Conservation (phyloP, 1,284 basidiomycete genomes). For the Sparassis latifolia region DNA sequence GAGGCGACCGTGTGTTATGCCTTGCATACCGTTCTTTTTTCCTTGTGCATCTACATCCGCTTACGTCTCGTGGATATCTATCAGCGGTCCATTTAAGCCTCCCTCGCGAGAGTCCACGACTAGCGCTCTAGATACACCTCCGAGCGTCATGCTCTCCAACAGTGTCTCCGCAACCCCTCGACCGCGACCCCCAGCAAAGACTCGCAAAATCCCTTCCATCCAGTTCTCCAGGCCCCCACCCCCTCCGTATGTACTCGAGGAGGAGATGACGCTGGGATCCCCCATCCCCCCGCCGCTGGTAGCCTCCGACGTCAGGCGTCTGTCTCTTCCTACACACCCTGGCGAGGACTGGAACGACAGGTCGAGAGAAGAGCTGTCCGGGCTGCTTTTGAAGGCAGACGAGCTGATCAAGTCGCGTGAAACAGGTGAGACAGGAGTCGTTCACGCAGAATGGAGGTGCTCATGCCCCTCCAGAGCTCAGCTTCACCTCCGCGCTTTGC, state of each 20-base stretch:
- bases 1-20: no score
- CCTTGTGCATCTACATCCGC: no score
- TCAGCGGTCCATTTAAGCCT: no score
- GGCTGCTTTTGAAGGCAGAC: slow-evolving; percentile 61
- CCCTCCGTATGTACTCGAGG: slow-evolving; percentile 41
- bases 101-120: no score
- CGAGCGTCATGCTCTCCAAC: slow-evolving; percentile 38
- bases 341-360: slow-evolving; percentile 46
- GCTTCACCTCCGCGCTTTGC: slow-evolving; percentile 57
- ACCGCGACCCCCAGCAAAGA: slow-evolving; percentile 55
- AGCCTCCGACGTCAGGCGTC: slow-evolving; percentile 11
- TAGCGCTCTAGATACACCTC: no score
- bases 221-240: slow-evolving; percentile 38
- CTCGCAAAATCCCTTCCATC: slow-evolving; percentile 37
- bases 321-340: slow-evolving; percentile 16
- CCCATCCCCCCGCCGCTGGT: slow-evolving; percentile 20
- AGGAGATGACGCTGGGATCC: slow-evolving; percentile 31
- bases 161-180: slow-evolving; percentile 38
- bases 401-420: slow-evolving; percentile 71
- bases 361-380: slow-evolving; percentile 67
- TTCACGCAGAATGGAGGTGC: background rate
- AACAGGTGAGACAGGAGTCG: slow-evolving; percentile 43
- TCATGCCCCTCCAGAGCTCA: slow-evolving; percentile 47
- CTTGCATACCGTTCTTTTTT: no score
- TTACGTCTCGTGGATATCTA: no score